Evolutionary conservation across 2,329 filamentous ascomycete genomes (phyloP), one percentile per base, ranked within the genome.

Genomic region (Colletotrichum gigasporum): DNA sequence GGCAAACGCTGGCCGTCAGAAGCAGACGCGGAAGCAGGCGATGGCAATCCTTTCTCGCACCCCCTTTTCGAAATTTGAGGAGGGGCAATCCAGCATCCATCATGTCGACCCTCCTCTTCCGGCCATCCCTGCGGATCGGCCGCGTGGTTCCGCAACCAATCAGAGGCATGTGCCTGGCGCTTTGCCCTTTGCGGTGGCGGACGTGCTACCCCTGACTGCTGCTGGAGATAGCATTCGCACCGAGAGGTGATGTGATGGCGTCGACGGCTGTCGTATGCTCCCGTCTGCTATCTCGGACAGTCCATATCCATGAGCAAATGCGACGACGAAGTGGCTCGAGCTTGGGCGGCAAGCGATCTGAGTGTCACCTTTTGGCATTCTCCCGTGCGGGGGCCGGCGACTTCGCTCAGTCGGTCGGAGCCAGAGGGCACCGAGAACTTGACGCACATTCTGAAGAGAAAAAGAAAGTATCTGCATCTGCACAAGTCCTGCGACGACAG

Each of bases 101-200:
- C n/a, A n/a, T n/a, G n/a, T n/a, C 47, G 20, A 39, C 24, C 22
- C 30, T 14, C n/a, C 16, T 18, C 50, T 66, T 69, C 67, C 70
- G 39, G 51, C 22, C 42, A 72, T 71, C 65, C 67, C 66, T 66
- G 70, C 74, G 73, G 72, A 68, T 73, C 71, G 70, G 66, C 65
- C 69, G 69, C 51, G 53, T 64, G 63, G 48, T 73, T 76, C 75
- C 74, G 77, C 74, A 72, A 45, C 80, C 79, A 82, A 82, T 81
- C 65, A 73, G n/a, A 69, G 30, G 16, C 32, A 67, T 72, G 78
- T 79, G 66, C 77, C 76, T 80, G 77, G 67, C 71, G 72, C 78
- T 78, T 76, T 70, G 54, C 76, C 72, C 5, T 52, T 66, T 69
- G 5, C 58, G 20, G 63, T 65, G 22, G 65, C 61, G 26, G 67